A percentile compares a stretch with the other conserved stretches of the same genome.
Conservation (phyloP, 305 asterid species). For the Salvia sclarea region DNA sequence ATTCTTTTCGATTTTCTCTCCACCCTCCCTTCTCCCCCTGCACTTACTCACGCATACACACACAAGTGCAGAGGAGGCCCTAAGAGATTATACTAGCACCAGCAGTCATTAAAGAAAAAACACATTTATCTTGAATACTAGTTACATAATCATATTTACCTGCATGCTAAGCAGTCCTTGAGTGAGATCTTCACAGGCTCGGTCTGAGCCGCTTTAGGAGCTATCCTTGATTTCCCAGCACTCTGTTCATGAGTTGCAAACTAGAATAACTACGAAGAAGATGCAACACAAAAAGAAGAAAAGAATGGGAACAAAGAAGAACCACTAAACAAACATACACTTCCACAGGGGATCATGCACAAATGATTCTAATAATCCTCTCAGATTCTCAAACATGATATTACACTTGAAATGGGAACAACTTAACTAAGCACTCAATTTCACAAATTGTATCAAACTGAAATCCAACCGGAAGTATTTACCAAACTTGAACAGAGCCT, state of each 20-base stretch:
- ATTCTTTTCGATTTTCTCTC: background rate
- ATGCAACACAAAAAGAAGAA: conserved; percentile 4
- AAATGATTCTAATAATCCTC: background rate
- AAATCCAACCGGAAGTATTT: background rate
- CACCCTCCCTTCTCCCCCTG: background rate
- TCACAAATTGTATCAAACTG: background rate
- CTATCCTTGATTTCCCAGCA: conserved; percentile 43
- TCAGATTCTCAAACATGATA: background rate
- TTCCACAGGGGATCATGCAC: background rate
- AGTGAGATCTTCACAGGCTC: conserved; percentile 94
- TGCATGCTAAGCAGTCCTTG: conserved; percentile 96
- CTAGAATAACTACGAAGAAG: background rate
- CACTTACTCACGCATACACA: background rate
- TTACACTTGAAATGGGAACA: background rate
- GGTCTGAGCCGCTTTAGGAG: conserved; percentile 53
- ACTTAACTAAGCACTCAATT: conserved; percentile 1
- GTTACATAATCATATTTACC: conserved; percentile 41
- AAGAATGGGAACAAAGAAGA: background rate
- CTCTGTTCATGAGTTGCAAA: conserved; percentile 41
- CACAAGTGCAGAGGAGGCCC: conserved; percentile 2
- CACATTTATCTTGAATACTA: conserved; percentile 12
- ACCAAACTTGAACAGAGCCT: conserved; percentile 2
- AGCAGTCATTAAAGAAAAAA: background rate
- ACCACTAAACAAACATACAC: background rate
- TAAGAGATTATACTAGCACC: background rate